These are phyloP conservation scores for Didymella glomerata DNA, from an alignment of 2,329 filamentous ascomycete genomes.

Conservation along the genomic window DNA sequence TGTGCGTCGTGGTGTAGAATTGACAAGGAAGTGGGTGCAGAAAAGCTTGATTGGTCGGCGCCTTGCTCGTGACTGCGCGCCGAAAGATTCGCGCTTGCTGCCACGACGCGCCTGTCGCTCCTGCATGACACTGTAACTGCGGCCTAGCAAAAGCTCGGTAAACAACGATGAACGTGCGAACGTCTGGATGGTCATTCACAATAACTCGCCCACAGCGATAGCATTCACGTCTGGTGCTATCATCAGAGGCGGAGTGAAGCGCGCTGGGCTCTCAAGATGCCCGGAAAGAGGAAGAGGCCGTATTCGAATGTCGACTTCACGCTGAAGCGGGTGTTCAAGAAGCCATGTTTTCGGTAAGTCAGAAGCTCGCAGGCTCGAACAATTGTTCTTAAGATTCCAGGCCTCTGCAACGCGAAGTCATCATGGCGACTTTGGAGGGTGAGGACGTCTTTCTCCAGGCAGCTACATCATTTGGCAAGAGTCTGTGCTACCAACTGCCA, in stretches of 20 bases:
- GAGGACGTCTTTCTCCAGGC: conserved; percentile 95
- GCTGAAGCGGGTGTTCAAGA: conserved; percentile 75
- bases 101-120: conserved; percentile 22
- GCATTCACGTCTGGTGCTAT: neutral
- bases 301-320: conserved; percentile 75
- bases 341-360: conserved; percentile 72
- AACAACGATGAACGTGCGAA: conserved; percentile 11
- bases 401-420: conserved; percentile 86
- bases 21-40: neutral
- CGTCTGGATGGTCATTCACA: neutral
- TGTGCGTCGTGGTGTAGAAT: conserved; percentile 3
- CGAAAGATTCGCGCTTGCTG: conserved; percentile 18
- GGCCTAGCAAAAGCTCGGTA: neutral
- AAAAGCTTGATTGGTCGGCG: conserved; percentile 21
- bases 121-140: conserved; percentile 9
- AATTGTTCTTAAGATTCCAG: conserved; percentile 55
- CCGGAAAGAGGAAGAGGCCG: conserved; percentile 39
- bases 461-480: conserved; percentile 90
- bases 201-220: conserved; percentile 1
- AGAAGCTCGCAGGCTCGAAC: too few species aligned
- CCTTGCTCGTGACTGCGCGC: conserved; percentile 34
- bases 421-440: conserved; percentile 79
- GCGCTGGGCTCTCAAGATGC: conserved; percentile 32
- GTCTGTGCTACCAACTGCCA: conserved; percentile 89
- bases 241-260: neutral